phyloP scores from a whole-genome alignment of 805 yeast species.

The Yarrowia divulgata region DNA sequence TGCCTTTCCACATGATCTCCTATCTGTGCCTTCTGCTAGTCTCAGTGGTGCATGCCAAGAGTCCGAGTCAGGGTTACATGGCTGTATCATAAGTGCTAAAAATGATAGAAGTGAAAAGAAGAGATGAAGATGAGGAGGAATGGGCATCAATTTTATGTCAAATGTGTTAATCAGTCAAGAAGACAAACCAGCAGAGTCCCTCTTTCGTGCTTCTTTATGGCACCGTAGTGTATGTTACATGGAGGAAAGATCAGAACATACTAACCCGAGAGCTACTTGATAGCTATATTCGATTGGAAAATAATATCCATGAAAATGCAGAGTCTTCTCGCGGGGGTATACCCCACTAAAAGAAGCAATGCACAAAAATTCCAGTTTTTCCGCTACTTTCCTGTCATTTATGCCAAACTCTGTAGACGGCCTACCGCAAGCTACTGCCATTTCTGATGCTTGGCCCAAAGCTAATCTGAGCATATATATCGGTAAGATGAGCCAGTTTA shows the following conservation, averaged over 20 bases:
- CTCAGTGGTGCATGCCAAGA: constrained; percentile 35
- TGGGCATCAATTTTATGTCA: constrained; percentile 1
- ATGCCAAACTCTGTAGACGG: constrained; percentile 1
- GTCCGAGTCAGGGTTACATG: constrained; percentile 34
- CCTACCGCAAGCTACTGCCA: constrained; percentile 29
- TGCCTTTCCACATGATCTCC: neutral
- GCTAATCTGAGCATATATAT: constrained; percentile 1
- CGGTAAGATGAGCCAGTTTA: neutral
- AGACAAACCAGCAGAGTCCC: neutral
- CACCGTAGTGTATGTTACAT: neutral
- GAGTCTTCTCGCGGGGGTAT: neutral
- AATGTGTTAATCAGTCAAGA: neutral
- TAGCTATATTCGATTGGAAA: neutral
- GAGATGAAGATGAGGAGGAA: neutral
- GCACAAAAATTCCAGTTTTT: neutral
- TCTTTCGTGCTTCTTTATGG: neutral
- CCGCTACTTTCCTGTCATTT: neutral
- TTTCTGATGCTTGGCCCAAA: constrained; percentile 20
- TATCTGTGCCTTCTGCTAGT: constrained; percentile 10
- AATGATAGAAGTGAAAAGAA: too few species aligned
- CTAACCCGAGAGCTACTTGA: too few species aligned
- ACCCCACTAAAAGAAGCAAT: neutral
- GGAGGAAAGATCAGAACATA: neutral
- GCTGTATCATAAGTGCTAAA: neutral
- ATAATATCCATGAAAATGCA: neutral